These are phyloP conservation scores for Luvunga scandens DNA, from an alignment of 345 rosid genomes.

Conservation along the genomic window DNA sequence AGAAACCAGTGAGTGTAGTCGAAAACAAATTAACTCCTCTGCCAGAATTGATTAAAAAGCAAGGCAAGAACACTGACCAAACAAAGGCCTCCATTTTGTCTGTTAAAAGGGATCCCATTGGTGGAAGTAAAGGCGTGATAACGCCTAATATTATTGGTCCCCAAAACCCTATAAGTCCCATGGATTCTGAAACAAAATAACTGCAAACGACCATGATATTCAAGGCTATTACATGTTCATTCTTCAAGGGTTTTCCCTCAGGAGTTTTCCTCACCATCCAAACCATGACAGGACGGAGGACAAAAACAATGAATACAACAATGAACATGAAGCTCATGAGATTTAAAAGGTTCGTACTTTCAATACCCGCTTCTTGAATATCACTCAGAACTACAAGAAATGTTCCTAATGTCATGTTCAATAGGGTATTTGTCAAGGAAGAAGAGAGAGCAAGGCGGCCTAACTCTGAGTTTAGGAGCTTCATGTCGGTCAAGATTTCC, in stretches of 20 bases:
- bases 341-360: background rate
- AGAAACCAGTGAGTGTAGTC: background rate
- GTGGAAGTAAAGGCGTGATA: slow-evolving; percentile 30
- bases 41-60: slow-evolving; percentile 32
- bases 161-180: slow-evolving; percentile 23
- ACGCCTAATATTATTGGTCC: slow-evolving; percentile 34
- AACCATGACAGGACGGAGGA: slow-evolving; percentile 29
- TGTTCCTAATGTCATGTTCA: slow-evolving; percentile 24
- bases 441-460: slow-evolving; percentile 48
- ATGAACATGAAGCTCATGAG: background rate
- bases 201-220: slow-evolving; percentile 3
- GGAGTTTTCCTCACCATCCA: slow-evolving; percentile 44
- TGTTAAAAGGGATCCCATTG: slow-evolving; percentile 33
- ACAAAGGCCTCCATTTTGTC: slow-evolving; percentile 37
- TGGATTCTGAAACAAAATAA: slow-evolving; percentile 24
- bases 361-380: background rate
- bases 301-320: background rate
- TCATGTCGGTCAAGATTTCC: slow-evolving; percentile 29
- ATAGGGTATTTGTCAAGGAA: slow-evolving; percentile 30
- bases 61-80: slow-evolving; percentile 32
- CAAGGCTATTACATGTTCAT: slow-evolving; percentile 18
- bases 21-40: slow-evolving; percentile 15
- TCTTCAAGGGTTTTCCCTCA: slow-evolving; percentile 37
- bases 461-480: slow-evolving; percentile 41
- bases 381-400: background rate